These are phyloP conservation scores for Neurospora tetraspora DNA, from an alignment of 495 filamentous ascomycete genomes.

Conservation along the genomic window DNA sequence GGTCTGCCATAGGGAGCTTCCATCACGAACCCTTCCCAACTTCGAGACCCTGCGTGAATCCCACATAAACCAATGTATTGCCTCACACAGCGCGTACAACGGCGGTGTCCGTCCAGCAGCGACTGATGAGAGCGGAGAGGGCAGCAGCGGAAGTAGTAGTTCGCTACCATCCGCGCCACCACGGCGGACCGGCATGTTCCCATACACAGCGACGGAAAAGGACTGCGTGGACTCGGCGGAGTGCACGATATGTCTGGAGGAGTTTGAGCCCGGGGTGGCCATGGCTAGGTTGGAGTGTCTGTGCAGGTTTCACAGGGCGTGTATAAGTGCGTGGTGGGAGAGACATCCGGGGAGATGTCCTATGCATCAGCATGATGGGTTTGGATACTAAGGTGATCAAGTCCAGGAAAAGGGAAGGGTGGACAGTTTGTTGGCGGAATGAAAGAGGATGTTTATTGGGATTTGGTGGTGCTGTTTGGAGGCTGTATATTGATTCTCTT, in stretches of 20 bases:
- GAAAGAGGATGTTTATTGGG: neutral
- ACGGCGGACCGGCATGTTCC: conserved; percentile 41
- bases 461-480: neutral
- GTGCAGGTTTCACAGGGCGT: conserved; percentile 79
- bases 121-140: conserved; percentile 6
- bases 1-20: conserved; percentile 70
- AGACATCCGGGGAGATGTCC: conserved; percentile 44
- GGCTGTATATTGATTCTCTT: neutral
- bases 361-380: conserved; percentile 44
- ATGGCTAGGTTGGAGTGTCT: conserved; percentile 85
- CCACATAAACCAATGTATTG: conserved; percentile 73
- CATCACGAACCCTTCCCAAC: conserved; percentile 48
- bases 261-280: conserved; percentile 74
- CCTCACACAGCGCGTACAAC: conserved; percentile 33
- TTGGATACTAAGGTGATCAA: conserved; percentile 26
- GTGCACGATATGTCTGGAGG: conserved; percentile 94
- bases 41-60: conserved; percentile 56
- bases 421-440: neutral
- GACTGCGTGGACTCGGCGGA: conserved; percentile 77
- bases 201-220: conserved; percentile 80
- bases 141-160: neutral
- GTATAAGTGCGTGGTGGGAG: conserved; percentile 48
- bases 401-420: neutral
- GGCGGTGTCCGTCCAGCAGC: conserved; percentile 3
- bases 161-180: conserved; percentile 19